Evolutionary conservation across 345 rosid genomes (phyloP), one percentile per base, ranked within the genome.

Genomic region (Eucalyptus albens): DNA sequence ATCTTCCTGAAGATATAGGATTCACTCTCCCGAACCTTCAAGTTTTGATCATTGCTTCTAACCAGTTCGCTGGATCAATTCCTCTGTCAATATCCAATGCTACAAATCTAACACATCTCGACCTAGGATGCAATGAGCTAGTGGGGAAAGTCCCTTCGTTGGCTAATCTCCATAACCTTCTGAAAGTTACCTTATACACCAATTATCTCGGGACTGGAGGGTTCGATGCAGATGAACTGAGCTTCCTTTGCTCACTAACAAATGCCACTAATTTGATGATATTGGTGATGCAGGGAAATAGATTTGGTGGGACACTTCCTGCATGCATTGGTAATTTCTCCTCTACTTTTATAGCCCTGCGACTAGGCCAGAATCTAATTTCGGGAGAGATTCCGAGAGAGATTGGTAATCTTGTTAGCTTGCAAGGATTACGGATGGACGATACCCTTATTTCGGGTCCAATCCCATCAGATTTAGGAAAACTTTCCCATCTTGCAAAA

Each of bases 1-100:
- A 19, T n/a, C 88, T 94, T 29, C 91, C 93, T 16, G 29, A 85
- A 13, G 72, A 88, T 26, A 49, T 92, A 27, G 91, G 91, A 40
- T 16, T 53, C 33, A 86, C 55, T 19, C 89, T 91, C 12, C 94
- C 93, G 2, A 60, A 77, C 24, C 88, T 91, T 49, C 40, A 65
- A 40, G 1, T 9, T 5, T 33, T 92, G 8, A 27, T 9, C 31
- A 44, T 92, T 42, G 21, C 24, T 11, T 3, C 1, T 7, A 90
- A 91, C 69, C 88, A 22, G 7, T 86, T 92, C 2, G 37, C 86
- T 3, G 90, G 92, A 50, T 29, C 37, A n/a, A 86, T 92, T 33
- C 93, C 90, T 5, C 5, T 31, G 49, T 89, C 92, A 1, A 22
- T 91, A 31, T 85, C 89, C 26, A 92, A 91, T 88, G 87, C 90